Base-by-base conservation (phyloP, 768 basidiomycete genomes). In the Neoboletus subvelutipes region DNA sequence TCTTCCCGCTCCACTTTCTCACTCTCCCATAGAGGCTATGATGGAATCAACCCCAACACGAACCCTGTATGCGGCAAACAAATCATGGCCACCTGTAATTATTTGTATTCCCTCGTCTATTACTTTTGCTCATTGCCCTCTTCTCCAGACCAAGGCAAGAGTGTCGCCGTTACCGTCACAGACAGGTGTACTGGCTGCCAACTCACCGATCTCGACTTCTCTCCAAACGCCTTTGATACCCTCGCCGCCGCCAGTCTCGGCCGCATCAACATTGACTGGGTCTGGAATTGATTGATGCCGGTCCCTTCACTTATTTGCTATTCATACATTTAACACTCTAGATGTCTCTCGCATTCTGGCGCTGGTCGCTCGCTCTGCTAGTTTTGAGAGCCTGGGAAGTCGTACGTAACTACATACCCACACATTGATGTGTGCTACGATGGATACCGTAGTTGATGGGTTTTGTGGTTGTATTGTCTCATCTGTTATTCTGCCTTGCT, bases 31-130 rank as follows among this genome's bases (percentile, higher is more conserved):
- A 90, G 87, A 45, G 80, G 77, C 11, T 87, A 83, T 67, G 50
- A 71, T 18, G 79, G 80, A 26, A 76, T 49, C 7, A 83, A 93
- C 76, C 87, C 90, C 28, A 93, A 92, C 71, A 65, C 60, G 54
- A 92, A 94, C 75, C 89, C 91, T 34, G 69, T 93, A 53, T 93
- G 92, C 67, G 73, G 74, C 62, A 77, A 72, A 64, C 61, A 73
- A 52, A 72, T 88, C 54, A 63, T 22, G 0, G 73, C 73, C 10
- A 58, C 22, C 6, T 89, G 88, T 88, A 73, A 69, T 78, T 73
- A 6, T 6, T 3, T 18, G 4, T 22, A n/a, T 39, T 53, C 1
- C 2, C 17, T 12, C 8, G 13, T 18, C 8, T 11, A 1, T 31
- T 4, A 1, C 15, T 9, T 54, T 54, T 12, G 5, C 61, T 70